Evolutionary conservation across 2,329 filamentous ascomycete species (phyloP).

Genomic region (Pseudocercospora macadamiae): DNA sequence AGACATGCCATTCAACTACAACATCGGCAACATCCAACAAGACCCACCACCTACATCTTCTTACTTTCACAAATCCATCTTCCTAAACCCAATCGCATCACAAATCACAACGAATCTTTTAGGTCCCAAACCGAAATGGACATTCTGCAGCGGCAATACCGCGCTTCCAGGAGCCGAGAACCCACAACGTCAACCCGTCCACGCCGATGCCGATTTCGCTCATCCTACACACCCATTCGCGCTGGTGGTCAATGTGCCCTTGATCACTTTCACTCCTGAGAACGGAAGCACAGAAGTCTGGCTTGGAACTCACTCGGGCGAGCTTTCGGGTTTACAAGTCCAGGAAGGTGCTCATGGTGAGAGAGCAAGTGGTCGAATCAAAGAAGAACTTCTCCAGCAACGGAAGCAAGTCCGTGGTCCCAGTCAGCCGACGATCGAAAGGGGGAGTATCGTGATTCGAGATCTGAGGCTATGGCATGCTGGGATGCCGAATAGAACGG

Average conservation of each 20-base stretch:
- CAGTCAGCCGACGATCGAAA: slow-evolving; percentile 55
- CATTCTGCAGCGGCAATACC: slow-evolving; percentile 62
- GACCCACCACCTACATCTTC: slow-evolving; percentile 58
- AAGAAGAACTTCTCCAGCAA: slow-evolving; percentile 44
- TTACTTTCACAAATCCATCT: slow-evolving; percentile 56
- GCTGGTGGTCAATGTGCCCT: slow-evolving; percentile 58
- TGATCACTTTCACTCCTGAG: slow-evolving; percentile 55
- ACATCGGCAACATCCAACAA: slow-evolving; percentile 58
- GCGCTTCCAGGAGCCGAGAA: slow-evolving; percentile 53
- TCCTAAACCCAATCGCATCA: slow-evolving; percentile 59
- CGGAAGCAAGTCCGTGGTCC: slow-evolving; percentile 47
- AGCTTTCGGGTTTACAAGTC: slow-evolving; percentile 34
- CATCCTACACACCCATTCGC: slow-evolving; percentile 60
- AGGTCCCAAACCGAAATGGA: slow-evolving; percentile 59
- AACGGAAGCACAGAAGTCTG: slow-evolving; percentile 64
- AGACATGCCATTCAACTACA: slow-evolving; percentile 64
- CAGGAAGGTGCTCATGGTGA: slow-evolving; percentile 59
- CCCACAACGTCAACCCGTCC: slow-evolving; percentile 56
- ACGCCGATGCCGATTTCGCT: slow-evolving; percentile 62
- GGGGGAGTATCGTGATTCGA: slow-evolving; percentile 60
- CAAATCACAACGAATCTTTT: slow-evolving; percentile 60
- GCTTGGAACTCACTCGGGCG: slow-evolving; percentile 56
- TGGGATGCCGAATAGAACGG: slow-evolving; percentile 61
- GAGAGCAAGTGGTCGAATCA: slow-evolving; percentile 57
- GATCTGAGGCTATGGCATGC: slow-evolving; percentile 67